Base-by-base conservation (phyloP, 352 stramenopile species). In the Plasmopara viticola region DNA sequence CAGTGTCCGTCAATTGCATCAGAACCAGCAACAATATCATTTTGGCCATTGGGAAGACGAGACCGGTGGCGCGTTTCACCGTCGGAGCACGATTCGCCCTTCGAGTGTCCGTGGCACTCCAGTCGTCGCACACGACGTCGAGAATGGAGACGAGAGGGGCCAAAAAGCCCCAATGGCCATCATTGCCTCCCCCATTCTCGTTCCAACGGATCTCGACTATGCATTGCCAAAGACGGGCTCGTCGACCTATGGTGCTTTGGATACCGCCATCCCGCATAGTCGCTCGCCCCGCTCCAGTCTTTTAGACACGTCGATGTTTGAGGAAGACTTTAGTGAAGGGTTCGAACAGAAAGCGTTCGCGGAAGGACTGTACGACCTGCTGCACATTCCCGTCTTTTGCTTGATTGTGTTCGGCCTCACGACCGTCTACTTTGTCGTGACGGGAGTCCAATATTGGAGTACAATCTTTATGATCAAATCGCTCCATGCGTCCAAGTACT, bases 381-480 rank as follows among this genome's bases (percentile, higher is more conserved):
- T 84, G 25, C 68, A 78, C 39, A 83, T 88, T 17, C 81, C 81
- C 4, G 77, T 88, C 37, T 93, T 90, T 55, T 79, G 74, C 18
- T 56, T 90, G 38, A 88, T 90, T 55, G 74, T 93, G 5, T 74
- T 78, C 14, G 82, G 79, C 0, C 66, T 93, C 43, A 87, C 78
- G 40, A 83, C 79, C 12, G 78, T 93, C 15, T 93, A 90, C 70
- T 93, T 93, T 48, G 82, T 93, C 37, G 82, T 93, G 51, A 90
- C 82, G 34, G 79, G 79, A 37, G 80, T 93, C 46, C 82, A 93
- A 58, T 93, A 89, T 65, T 93, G 82, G 82, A 88, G 74, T 57
- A 93, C 82, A 3, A 90, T 90, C 60, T 93, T 88, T 57, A 89
- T 90, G 74, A 86, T 87, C 66, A 88, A 90, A 70, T 89, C 80